Percentiles rank a stretch among this genome's conserved stretches.
Evolutionary conservation across 1,139 yeast species (phyloP).

Genomic region (Yamadazyma blattariae): DNA sequence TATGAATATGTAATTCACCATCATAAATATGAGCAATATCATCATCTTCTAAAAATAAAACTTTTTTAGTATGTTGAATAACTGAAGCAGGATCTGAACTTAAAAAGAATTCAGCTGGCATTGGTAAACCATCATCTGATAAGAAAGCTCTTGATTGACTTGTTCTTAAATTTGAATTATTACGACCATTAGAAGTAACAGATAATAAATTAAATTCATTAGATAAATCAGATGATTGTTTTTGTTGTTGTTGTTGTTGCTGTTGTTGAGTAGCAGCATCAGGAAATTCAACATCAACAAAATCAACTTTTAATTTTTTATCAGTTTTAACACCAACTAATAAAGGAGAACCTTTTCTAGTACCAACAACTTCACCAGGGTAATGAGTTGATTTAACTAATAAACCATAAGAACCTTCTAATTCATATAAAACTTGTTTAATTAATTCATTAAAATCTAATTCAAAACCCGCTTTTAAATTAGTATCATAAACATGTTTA

Average conservation of each 20-base stretch:
- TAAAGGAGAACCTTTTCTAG: slow-evolving; percentile 97
- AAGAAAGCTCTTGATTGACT: slow-evolving; percentile 92
- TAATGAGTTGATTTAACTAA: slow-evolving; percentile 87
- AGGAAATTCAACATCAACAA: slow-evolving; percentile 97
- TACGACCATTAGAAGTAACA: slow-evolving; percentile 29
- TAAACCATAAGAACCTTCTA: slow-evolving; percentile 97
- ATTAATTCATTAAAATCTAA: slow-evolving; percentile 90
- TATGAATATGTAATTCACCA: slow-evolving; percentile 97
- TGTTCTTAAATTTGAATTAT: slow-evolving; percentile 62
- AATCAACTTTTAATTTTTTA: slow-evolving; percentile 91
- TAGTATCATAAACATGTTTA: slow-evolving; percentile 85
- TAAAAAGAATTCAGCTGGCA: slow-evolving; percentile 93
- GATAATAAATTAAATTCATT: slow-evolving; percentile 27
- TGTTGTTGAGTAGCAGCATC: slow-evolving; percentile 28
- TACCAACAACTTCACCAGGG: slow-evolving; percentile 95
- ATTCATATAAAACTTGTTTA: slow-evolving; percentile 86
- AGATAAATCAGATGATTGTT: slow-evolving; percentile 14
- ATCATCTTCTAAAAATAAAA: slow-evolving; percentile 93
- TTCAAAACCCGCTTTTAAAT: slow-evolving; percentile 44
- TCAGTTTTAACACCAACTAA: slow-evolving; percentile 97
- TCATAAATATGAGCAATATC: slow-evolving; percentile 98
- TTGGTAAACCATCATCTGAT: slow-evolving; percentile 87
- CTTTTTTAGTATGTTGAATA: slow-evolving; percentile 95
- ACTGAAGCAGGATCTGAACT: slow-evolving; percentile 99
- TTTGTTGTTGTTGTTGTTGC: slow-evolving; percentile 5